Evolutionary conservation across 495 filamentous ascomycete species (phyloP), one percentile per base, ranked within the genome.

Genomic region (Hypoxylon rickii): DNA sequence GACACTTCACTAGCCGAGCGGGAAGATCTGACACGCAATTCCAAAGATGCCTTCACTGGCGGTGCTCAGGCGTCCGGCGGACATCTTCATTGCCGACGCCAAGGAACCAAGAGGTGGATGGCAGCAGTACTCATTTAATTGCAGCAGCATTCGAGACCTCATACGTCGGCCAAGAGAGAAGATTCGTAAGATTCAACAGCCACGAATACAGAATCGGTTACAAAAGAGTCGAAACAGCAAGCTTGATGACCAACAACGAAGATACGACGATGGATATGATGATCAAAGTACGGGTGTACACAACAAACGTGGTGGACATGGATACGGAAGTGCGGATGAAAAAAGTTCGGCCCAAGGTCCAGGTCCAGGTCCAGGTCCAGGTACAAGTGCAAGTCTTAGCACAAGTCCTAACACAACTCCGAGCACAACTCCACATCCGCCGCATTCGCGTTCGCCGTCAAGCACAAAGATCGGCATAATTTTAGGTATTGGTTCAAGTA

Each of bases 11-110:
- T n/a, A n/a, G n/a, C n/a, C n/a, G n/a, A n/a, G 24, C 24, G 24
- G 10, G 24, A 29, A 29, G 10, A 18, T 33, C 26, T 41, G 47
- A 41, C 17, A 46, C 40, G 24, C 33, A 17, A 17, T 50, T 45
- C 53, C 17, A 44, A 65, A 44, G 49, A 63, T 63, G 55, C 64
- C 61, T 7, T 61, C 58, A 21, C 29, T 67, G n/a, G 49, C 46
- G 17, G 37, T 47, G 31, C 49, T 67, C 3, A 67, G 37, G 45
- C 61, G 64, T 12, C 55, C 64, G 40, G 34, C 58, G 45, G 51
- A 63, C 11, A 46, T 39, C n/a, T 53, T 65, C 44, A 51, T 58
- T 41, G 47, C 50, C 48, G 65, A 66, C 3, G 55, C 51, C 36
- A 62, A 57, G 46, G 55, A 60, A 51, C 31, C 55, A 51, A 61